These are phyloP conservation scores for Colletotrichum tropicale DNA, from an alignment of 2,329 filamentous ascomycete genomes.

Conservation along the genomic window DNA sequence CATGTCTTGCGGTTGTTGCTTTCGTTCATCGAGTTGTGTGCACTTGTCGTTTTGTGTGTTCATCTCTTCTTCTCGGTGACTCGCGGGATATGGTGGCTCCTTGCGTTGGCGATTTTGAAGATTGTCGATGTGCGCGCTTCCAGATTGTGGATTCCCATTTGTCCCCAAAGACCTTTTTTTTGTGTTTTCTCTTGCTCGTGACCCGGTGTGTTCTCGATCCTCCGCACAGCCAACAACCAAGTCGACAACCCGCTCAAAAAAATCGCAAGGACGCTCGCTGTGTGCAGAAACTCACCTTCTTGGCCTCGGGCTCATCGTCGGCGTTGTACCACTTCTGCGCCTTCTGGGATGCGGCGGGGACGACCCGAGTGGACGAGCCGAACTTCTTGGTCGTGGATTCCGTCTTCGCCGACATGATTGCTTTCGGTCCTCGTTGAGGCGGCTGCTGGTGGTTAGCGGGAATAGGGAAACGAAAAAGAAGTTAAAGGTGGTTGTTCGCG, in stretches of 20 bases:
- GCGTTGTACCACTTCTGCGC: conserved; percentile 99
- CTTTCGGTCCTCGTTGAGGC: conserved; percentile 21
- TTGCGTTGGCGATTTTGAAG: not conserved
- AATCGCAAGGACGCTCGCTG: conserved; percentile 11
- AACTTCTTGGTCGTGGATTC: conserved; percentile 87
- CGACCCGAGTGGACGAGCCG: conserved; percentile 92
- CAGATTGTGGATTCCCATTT: not conserved
- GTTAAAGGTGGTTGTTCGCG: conserved; percentile 11
- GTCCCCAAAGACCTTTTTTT: not conserved
- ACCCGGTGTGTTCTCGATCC: not conserved
- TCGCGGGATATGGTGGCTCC: not conserved
- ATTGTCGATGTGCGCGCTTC: not conserved
- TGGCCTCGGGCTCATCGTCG: conserved; percentile 85
- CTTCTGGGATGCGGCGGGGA: conserved; percentile 88
- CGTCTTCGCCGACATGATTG: conserved; percentile 75
- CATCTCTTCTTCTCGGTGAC: not conserved
- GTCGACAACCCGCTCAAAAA: not conserved
- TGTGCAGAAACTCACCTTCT: conserved; percentile 79
- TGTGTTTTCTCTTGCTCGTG: not conserved
- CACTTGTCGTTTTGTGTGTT: not conserved
- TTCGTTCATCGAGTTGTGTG: not conserved
- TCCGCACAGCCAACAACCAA: not conserved
- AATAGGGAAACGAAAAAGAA: conserved; percentile 24
- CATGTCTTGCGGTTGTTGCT: not conserved
- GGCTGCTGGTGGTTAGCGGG: conserved; percentile 21